Evolutionary conservation across 1,284 basidiomycete species (phyloP), one percentile per base, ranked within the genome.

Genomic region (Cutaneotrichosporon spelunceum): DNA sequence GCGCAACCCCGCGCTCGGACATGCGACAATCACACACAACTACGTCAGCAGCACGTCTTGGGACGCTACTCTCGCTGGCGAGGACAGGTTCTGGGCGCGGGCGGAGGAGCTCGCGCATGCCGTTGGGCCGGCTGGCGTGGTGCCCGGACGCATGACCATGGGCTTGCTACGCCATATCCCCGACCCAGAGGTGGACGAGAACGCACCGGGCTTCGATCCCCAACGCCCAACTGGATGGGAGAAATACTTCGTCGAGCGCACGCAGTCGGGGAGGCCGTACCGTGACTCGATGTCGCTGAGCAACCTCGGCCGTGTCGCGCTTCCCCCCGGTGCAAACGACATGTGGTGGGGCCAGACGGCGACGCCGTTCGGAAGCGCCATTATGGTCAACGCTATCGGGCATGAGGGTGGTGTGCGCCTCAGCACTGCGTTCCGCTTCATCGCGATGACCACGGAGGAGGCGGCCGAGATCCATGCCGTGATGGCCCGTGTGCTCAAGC

Each of bases 171-270:
- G 61, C 3, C 69, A 72, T 50, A 57, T 78, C 14, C 75, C 74
- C 7, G 71, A 77, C 44, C 59, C 54, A 6, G 23, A 26, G 45
- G 33, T 59, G 29, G 39, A 60, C 29, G 16, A 57, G 4, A 13
- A 33, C 11, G 45, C 54, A 4, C 19, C 33, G 3, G 42, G 24
- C 16, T 62, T 44, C 36, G 69, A 72, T 33, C 60, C 66, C 2
- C 56, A 26, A 4, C 59, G 60, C 3, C 68, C 72, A 4, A 78
- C 75, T 4, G 71, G 68, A 10, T 78, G 73, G 73, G 73, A 77
- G 61, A 59, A 70, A n/a, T 73, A 69, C 59, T 70, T 73, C 42
- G 33, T 61, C 19, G 58, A 62, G 11, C 64, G 69, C 16, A 59
- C 68, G 5, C 26, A 59, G 2, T 56, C 60, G 2, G 14, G 55